These are phyloP conservation scores for Penicillium chermesinum DNA, from an alignment of 495 filamentous ascomycete species.

Conservation along the genomic window DNA sequence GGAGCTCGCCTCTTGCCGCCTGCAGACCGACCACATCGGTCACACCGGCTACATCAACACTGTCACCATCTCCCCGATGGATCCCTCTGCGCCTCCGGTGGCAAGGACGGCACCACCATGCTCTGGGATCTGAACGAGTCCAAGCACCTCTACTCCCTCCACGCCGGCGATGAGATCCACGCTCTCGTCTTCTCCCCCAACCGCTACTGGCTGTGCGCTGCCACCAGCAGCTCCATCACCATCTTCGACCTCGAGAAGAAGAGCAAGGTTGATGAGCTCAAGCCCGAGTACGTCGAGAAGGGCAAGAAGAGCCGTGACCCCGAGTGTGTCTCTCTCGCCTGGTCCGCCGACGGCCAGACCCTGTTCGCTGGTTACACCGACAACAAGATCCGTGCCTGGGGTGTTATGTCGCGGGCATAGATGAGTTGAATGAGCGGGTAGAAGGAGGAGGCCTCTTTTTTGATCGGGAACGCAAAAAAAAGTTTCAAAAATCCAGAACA, in stretches of 20 bases:
- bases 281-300: constrained; percentile 93
- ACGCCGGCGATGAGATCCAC: constrained; percentile 99
- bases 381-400: constrained; percentile 99
- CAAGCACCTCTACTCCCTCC: constrained; percentile 99
- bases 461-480: constrained; percentile 32
- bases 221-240: constrained; percentile 94
- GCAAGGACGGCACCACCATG: constrained; percentile 99
- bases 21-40: constrained; percentile 99
- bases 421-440: constrained; percentile 23
- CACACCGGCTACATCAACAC: constrained; percentile 99
- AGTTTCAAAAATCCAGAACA: constrained; percentile 28
- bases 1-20: constrained; percentile 98
- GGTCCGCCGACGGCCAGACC: constrained; percentile 97
- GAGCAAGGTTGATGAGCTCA: constrained; percentile 99
- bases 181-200: constrained; percentile 99
- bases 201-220: constrained; percentile 99
- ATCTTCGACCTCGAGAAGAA: constrained; percentile 99
- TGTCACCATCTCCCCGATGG: constrained; percentile 99
- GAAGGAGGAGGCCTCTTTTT: constrained; percentile 30
- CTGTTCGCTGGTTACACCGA: constrained; percentile 99
- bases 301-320: constrained; percentile 99
- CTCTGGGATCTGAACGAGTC: constrained; percentile 99
- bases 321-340: constrained; percentile 95
- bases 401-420: constrained; percentile 75
- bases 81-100: constrained; percentile 97